These are phyloP conservation scores for Hebeloma cylindrosporum DNA, from an alignment of 768 basidiomycete genomes.

Conservation along the genomic window DNA sequence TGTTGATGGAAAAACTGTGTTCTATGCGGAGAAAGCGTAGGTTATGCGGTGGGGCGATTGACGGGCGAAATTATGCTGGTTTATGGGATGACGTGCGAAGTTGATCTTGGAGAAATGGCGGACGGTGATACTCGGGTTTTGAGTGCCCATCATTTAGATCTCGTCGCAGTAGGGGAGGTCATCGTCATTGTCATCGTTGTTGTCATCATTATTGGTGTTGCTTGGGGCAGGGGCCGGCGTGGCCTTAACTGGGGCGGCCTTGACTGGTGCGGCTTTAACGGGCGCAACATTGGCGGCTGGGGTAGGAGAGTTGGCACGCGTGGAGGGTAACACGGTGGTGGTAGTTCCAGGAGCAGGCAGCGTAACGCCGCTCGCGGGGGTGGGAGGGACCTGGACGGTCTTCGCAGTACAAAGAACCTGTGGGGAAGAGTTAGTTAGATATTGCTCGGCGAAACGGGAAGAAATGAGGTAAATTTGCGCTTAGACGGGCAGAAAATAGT, in stretches of 20 bases:
- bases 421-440: neutral
- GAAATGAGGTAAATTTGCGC: too few relatives aligned
- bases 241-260: conserved; percentile 6
- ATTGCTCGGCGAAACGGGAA: neutral
- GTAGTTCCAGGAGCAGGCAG: conserved; percentile 18
- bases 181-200: conserved; percentile 16
- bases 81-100: neutral
- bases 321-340: conserved; percentile 6
- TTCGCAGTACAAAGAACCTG: conserved; percentile 29
- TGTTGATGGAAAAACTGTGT: too few relatives aligned
- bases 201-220: conserved; percentile 1
- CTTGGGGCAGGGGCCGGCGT: neutral
- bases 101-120: conserved; percentile 1
- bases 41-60: neutral
- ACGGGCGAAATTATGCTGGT: neutral
- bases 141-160: conserved; percentile 11
- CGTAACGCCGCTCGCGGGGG: conserved; percentile 22
- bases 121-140: neutral
- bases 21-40: neutral
- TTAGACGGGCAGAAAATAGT: too few relatives aligned
- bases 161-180: conserved; percentile 29
- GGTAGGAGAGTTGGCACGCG: conserved; percentile 2
- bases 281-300: conserved; percentile 4
- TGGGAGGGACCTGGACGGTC: conserved; percentile 24
- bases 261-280: conserved; percentile 3